Base-by-base conservation (phyloP, 345 rosid genomes). In the Aquilaria sinensis region DNA sequence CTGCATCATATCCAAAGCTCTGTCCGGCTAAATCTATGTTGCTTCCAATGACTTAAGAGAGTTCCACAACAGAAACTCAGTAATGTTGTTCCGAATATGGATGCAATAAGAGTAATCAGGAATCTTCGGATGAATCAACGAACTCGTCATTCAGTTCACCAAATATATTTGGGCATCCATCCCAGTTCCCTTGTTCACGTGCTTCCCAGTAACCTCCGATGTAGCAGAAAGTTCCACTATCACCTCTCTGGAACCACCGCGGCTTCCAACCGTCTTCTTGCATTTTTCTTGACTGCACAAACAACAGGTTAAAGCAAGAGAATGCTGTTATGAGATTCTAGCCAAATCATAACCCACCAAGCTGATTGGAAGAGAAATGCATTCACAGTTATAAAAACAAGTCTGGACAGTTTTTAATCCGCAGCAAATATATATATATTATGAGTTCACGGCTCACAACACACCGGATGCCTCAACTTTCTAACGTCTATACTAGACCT, bases 121-220 rank as follows among this genome's bases (percentile, higher is more conserved):
- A 57, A 15, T 64, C 67, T 57, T 70, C 67, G 43, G 77, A 58
- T 65, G 70, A 63, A 54, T 75, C 80, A 51, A 70, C 62, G 23
- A 62, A 45, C 59, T 82, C 86, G 64, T 78, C 87, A 3, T 66
- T 66, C 71, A 86, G 75, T 64, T 88, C 95, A 13, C 96, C 96
- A 51, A 83, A 94, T 62, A 94, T 91, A 76, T 85, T 70, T 12
- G 87, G 89, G 54, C 97, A 94, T 70, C 73, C 81, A 63, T 81
- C 81, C 99, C 99, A 94, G 55, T 74, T 84, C 53, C 63, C 55
- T 47, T 34, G 74, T 31, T 81, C 83, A 14, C 96, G 73, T 51
- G 99, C 88, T 77, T 90, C 91, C 97, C 99, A 94, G 54, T 90
- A 94, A n/a, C 96, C 97, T 1, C 96, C 96, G n/a, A 51, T 37